phyloP scores from a whole-genome alignment of 2,329 filamentous ascomycete genomes.

The Penicillium sp. region DNA sequence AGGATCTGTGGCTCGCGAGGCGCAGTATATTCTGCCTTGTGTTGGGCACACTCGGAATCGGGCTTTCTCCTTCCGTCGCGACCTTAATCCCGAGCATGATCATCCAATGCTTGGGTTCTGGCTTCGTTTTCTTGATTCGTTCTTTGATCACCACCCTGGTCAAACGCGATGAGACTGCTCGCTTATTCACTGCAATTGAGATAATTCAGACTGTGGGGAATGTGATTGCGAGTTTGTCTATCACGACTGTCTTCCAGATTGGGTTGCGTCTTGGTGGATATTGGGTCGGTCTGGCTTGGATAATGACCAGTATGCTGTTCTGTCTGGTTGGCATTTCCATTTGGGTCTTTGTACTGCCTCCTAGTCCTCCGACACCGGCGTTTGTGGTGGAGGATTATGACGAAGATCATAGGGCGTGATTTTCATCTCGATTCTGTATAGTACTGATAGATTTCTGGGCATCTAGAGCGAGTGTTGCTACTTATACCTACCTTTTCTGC shows the following conservation, averaged over 20 bases:
- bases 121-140: slow-evolving; percentile 47
- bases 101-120: slow-evolving; percentile 48
- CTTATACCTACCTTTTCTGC: background rate
- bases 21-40: slow-evolving; percentile 45
- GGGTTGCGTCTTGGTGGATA: slow-evolving; percentile 46
- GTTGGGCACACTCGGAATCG: slow-evolving; percentile 47
- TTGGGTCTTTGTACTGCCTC: slow-evolving; percentile 28
- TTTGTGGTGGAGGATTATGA: slow-evolving; percentile 24
- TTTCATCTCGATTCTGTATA: slow-evolving; percentile 10
- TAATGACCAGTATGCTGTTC: slow-evolving; percentile 39
- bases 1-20: slow-evolving; percentile 48
- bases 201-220: slow-evolving; percentile 48
- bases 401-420: slow-evolving; percentile 12
- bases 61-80: slow-evolving; percentile 43
- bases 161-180: slow-evolving; percentile 47
- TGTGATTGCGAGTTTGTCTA: slow-evolving; percentile 47
- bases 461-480: background rate
- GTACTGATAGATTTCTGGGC: background rate
- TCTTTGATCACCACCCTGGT: slow-evolving; percentile 49
- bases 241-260: slow-evolving; percentile 47
- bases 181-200: slow-evolving; percentile 50
- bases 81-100: slow-evolving; percentile 46
- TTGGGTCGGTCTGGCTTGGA: slow-evolving; percentile 51
- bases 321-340: slow-evolving; percentile 30
- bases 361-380: slow-evolving; percentile 11